A percentile compares a stretch with the other conserved stretches of the same genome.
Conservation (phyloP, 2,329 filamentous ascomycete genomes). For the Eutypa lata region DNA sequence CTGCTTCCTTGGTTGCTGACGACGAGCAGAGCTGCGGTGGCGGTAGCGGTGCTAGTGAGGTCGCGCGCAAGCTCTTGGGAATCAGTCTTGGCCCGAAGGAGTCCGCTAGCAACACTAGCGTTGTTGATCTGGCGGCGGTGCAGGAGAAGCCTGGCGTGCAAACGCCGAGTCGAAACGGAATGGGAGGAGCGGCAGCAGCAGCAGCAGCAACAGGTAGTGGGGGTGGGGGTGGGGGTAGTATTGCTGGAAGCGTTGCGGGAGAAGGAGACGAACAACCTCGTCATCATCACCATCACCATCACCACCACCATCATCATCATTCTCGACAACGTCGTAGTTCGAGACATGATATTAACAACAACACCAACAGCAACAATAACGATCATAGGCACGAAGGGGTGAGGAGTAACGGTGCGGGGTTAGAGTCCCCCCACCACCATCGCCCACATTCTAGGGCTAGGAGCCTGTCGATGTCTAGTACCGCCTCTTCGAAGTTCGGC, state of each 20-base stretch:
- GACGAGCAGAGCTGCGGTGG: constrained; percentile 18
- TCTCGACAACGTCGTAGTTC: not conserved
- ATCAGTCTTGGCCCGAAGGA: constrained; percentile 67
- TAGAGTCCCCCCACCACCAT: not conserved
- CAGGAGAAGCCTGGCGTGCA: constrained; percentile 80
- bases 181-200: no score
- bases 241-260: not conserved
- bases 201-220: no score
- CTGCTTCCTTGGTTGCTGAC: constrained; percentile 21
- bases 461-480: no score
- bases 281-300: not conserved
- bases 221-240: no score
- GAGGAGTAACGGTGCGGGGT: not conserved
- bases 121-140: constrained; percentile 74
- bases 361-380: not conserved
- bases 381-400: not conserved
- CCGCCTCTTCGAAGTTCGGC: not conserved
- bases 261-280: no score
- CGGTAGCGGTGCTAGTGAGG: constrained; percentile 38
- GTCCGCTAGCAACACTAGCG: constrained; percentile 70
- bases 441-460: no score
- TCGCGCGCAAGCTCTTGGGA: constrained; percentile 61
- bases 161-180: constrained; percentile 64
- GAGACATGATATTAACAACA: not conserved
- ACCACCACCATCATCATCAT: not conserved